phyloP scores from a whole-genome alignment of 1,284 basidiomycete species.

The Salmacisia buchloeana region DNA sequence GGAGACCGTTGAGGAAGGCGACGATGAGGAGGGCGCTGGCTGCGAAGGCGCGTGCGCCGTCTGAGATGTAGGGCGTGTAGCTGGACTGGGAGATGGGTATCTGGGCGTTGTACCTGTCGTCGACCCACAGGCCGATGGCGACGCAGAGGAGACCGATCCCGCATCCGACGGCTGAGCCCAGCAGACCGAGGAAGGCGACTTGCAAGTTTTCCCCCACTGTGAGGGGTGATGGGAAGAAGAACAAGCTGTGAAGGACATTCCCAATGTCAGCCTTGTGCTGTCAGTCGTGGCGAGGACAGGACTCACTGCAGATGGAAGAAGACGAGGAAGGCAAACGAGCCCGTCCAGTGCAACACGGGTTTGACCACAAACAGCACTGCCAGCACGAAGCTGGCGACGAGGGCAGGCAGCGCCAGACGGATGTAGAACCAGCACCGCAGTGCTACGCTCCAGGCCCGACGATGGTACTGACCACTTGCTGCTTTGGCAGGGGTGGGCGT shows the following conservation, averaged over 20 bases:
- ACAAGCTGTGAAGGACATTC: conserved; percentile 16
- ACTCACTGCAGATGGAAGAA: conserved; percentile 17
- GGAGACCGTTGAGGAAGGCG: conserved; percentile 23
- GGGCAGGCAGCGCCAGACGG: background rate
- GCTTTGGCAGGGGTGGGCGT: too few relatives aligned
- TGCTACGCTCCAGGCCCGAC: background rate
- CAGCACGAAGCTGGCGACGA: conserved; percentile 19
- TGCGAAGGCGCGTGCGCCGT: conserved; percentile 26
- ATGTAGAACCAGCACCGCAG: background rate
- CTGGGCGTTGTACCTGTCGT: background rate
- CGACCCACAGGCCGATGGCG: conserved; percentile 32
- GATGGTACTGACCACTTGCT: too few relatives aligned
- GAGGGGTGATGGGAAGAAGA: conserved; percentile 35
- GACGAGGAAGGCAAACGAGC: conserved; percentile 22
- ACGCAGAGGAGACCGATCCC: conserved; percentile 25
- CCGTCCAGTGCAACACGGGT: conserved; percentile 19
- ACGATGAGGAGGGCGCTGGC: conserved; percentile 28
- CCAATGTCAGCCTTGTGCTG: background rate
- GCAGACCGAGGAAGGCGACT: conserved; percentile 23
- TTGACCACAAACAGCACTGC: conserved; percentile 23
- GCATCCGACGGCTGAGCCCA: conserved; percentile 22
- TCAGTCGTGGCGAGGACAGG: background rate
- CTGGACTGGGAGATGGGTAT: background rate
- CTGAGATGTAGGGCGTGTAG: conserved; percentile 15
- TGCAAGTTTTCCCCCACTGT: conserved; percentile 36